phyloP scores from a whole-genome alignment of 2,329 filamentous ascomycete species.

The Cordyceps farinosa region DNA sequence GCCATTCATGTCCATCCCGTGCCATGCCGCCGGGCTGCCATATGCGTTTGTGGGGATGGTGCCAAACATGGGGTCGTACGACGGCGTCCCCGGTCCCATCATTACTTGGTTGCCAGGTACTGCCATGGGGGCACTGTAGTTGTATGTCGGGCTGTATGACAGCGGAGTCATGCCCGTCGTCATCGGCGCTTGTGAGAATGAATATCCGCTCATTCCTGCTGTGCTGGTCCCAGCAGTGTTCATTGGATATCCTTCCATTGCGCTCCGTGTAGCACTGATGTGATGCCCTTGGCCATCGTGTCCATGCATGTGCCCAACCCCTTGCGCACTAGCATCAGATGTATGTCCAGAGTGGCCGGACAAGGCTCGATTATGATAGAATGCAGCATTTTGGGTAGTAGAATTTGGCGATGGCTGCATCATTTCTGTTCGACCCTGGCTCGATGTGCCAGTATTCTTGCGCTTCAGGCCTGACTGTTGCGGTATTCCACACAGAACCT shows the following conservation, averaged over 20 bases:
- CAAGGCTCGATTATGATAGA: constrained; percentile 4
- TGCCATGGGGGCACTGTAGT: constrained; percentile 31
- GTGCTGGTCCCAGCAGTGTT: neutral
- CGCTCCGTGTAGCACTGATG: constrained; percentile 7
- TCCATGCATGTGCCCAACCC: neutral
- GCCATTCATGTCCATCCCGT: constrained; percentile 40
- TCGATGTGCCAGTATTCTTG: constrained; percentile 42
- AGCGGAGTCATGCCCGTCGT: constrained; percentile 30
- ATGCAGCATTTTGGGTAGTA: constrained; percentile 26
- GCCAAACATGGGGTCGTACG: constrained; percentile 61
- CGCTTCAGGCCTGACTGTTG: constrained; percentile 45
- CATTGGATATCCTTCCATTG: constrained; percentile 12
- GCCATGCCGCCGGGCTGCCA: constrained; percentile 50
- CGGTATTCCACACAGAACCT: constrained; percentile 44
- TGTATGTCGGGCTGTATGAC: constrained; percentile 43
- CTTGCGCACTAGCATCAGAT: neutral
- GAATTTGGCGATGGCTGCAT: constrained; percentile 31
- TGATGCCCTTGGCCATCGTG: neutral
- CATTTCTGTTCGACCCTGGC: constrained; percentile 39
- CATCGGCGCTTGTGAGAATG: constrained; percentile 24
- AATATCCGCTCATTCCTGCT: constrained; percentile 34
- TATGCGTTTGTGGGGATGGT: constrained; percentile 51
- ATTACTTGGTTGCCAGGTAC: constrained; percentile 31
- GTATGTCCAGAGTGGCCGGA: constrained; percentile 1
- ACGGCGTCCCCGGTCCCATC: neutral